Percentiles rank a stretch among this genome's conserved stretches.
These are phyloP conservation scores for Amoebophrya sp. DNA, from an alignment of 169 alveolate genomes.

Conservation along the genomic window DNA sequence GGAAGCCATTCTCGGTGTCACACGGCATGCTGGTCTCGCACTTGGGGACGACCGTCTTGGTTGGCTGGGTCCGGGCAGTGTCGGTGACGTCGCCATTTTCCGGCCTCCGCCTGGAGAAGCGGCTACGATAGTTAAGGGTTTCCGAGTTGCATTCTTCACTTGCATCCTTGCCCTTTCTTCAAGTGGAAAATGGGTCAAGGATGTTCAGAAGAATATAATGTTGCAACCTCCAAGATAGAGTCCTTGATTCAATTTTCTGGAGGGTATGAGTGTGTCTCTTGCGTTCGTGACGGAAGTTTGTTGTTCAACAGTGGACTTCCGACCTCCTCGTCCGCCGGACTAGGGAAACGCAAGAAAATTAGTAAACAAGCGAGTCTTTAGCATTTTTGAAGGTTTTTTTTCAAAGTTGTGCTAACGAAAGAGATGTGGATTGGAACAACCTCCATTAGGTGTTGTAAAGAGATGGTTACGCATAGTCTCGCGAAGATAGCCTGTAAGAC, in stretches of 20 bases:
- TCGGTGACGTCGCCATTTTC: background rate
- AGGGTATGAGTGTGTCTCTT: background rate
- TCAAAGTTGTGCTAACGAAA: no score
- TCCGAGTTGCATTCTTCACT: no score
- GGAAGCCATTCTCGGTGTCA: conserved; percentile 20
- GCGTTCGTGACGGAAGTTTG: background rate
- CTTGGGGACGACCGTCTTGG: background rate
- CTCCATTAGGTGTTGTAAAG: no score
- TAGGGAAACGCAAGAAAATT: background rate
- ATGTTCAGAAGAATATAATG: no score
- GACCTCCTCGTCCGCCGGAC: background rate
- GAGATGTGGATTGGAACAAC: no score
- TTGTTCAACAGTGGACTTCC: background rate
- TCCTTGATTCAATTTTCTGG: background rate
- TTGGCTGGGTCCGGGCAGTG: background rate
- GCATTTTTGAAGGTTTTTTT: no score
- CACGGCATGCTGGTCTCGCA: conserved; percentile 15
- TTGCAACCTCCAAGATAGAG: background rate
- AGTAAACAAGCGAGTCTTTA: no score
- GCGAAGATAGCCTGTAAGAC: no score
- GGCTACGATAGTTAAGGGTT: no score
- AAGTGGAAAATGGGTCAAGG: no score
- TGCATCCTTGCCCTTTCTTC: no score
- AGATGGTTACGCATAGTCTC: no score
- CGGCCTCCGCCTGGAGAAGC: conserved; percentile 27